Base-by-base conservation (phyloP, 441 rosid species). In the Jatropha multifida region DNA sequence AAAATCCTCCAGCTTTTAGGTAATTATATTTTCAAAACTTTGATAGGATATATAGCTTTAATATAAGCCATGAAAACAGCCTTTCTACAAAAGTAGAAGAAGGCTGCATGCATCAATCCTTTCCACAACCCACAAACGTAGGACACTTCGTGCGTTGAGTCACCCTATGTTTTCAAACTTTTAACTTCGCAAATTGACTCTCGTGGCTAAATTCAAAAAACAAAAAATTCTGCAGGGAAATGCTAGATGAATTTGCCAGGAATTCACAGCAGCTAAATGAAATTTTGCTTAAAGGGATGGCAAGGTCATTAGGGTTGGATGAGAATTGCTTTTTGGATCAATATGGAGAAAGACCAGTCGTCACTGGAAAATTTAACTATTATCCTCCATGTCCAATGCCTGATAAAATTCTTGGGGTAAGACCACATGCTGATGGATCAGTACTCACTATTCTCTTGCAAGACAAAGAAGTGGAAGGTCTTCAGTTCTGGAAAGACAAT, bases 381-480 rank as follows among this genome's bases (percentile, higher is more conserved):
- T 32, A 32, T 32, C 32, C 32, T 32, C 32, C 32, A 32, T 32
- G 32, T 0, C 87, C 84, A 84, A 76, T 74, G 93, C 23, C 23
- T 23, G 23, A 23, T 23, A 23, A 23, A 23, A 23, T 23, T 23
- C 23, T 23, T 23, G 23, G 23, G 23, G 23, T 23, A 23, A 23
- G 23, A 23, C 23, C 23, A 23, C 23, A 23, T 23, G 23, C 23
- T 23, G 23, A 23, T 23, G 23, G 23, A 23, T 23, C 23, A 23
- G 23, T 23, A 23, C 23, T 23, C 23, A 23, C 23, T 23, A 23
- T 88, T 71, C 86, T 92, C 10, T 76, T 90, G 84, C 96, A 83
- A 11, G 96, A 94, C 82, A 86, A 84, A 83, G 84, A 94, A 69
- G 96, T 90, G 1, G 89, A 85, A 86, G 92, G 98, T 27, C 97